Base-by-base conservation (phyloP, 257 asterid species). In the Capsicum baccatum region DNA sequence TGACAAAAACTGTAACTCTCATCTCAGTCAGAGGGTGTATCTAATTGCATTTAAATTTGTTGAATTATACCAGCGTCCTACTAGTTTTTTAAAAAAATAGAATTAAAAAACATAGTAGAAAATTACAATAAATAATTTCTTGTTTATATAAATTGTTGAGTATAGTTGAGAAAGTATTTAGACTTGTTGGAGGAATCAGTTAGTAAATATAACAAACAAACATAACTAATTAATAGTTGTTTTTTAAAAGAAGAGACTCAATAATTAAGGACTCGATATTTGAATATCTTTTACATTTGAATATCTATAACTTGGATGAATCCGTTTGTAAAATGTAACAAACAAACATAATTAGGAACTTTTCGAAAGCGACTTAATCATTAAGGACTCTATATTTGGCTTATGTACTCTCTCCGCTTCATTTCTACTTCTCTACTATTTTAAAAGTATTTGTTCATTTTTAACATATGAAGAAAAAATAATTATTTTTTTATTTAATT, bases 191-290 rank as follows among this genome's bases (percentile, higher is more conserved):
- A 39, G 42, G 42, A 39, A 39, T 39, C 42, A 39, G 6, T 48
- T 74, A n/a, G 80, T 73, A 21, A 73, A 50, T 74, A 60, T 21
- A 70, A 70, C 35, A 70, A 70, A 44, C 21, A 70, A 44, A 70
- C 16, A 5, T 4, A 70, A 17, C 9, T 42, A 42, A 14, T 13
- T 13, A 12, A 39, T 39, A 37, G 50, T 26, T 13, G 26, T 35
- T 42, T 10, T 26, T 26, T 26, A 26, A 26, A 26, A 26, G 26
- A 26, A 44, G 79, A 71, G 58, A n/a, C 42, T n/a, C 59, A 73
- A 73, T 44, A 17, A 48, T 73, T 73, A 47, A 73, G 6, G 6
- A 47, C 48, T 73, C 35, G 11, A 11, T 19, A 39, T 39, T 39
- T 39, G 42, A 39, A 39, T 39, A 39, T 39, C 42, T 60, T 58